Evolutionary conservation across 441 rosid genomes (phyloP).

Genomic region (Rhodomyrtus psidioides): DNA sequence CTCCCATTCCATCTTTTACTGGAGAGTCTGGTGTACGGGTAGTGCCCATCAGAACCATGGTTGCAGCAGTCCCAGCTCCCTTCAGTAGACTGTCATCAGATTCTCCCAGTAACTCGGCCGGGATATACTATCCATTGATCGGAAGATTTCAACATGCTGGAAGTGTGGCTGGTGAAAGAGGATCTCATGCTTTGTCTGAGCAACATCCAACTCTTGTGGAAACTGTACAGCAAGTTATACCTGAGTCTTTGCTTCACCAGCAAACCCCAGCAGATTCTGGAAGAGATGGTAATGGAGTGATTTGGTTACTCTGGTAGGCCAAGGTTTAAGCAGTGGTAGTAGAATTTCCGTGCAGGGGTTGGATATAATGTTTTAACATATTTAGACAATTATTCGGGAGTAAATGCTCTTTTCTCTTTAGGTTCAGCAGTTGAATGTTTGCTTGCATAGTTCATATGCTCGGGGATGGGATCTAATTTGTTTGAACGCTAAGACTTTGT

Average conservation of each 20-base stretch:
- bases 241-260: constrained; percentile 21
- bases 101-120: constrained; percentile 34
- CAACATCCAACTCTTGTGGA: constrained; percentile 21
- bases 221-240: constrained; percentile 27
- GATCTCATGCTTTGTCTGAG: constrained; percentile 30
- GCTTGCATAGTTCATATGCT: background rate
- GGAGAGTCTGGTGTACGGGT: constrained; percentile 59
- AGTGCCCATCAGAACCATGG: constrained; percentile 60
- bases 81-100: constrained; percentile 46
- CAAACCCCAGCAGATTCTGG: constrained; percentile 24
- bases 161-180: constrained; percentile 23
- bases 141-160: constrained; percentile 54
- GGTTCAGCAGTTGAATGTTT: background rate
- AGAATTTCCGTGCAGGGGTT: background rate
- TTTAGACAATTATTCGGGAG: background rate
- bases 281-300: constrained; percentile 37
- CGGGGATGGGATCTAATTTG: background rate
- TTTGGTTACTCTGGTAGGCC: background rate
- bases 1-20: constrained; percentile 22
- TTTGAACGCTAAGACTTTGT: background rate
- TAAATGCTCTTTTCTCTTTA: background rate
- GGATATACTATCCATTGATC: constrained; percentile 40
- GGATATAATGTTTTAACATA: background rate
- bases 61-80: constrained; percentile 52
- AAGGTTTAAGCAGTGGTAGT: background rate